phyloP scores from a whole-genome alignment of 169 alveolate genomes.

The Plasmodium vivax region DNA sequence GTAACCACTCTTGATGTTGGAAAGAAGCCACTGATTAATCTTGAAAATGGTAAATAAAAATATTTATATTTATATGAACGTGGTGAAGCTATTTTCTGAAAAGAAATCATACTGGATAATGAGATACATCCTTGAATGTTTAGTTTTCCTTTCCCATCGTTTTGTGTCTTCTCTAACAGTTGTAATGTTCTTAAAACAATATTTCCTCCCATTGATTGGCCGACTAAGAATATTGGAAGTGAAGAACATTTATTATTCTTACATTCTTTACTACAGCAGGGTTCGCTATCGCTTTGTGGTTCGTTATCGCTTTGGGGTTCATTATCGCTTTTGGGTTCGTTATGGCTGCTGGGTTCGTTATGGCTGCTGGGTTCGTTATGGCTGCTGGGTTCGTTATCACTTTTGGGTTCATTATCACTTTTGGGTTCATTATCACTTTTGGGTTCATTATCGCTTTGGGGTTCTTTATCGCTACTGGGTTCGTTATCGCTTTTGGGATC shows the following conservation, averaged over 20 bases:
- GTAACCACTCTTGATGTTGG: conserved; percentile 47
- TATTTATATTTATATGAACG: background rate
- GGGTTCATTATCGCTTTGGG: too few relatives aligned
- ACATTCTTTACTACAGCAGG: background rate
- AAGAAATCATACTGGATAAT: conserved; percentile 77
- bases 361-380: too few relatives aligned
- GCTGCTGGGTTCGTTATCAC: too few relatives aligned
- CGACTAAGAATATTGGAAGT: conserved; percentile 60
- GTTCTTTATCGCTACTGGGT: too few relatives aligned
- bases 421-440: too few relatives aligned
- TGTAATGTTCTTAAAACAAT: conserved; percentile 74
- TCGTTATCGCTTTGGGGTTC: background rate
- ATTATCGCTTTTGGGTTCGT: too few relatives aligned
- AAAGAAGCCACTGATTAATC: conserved; percentile 8
- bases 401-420: too few relatives aligned
- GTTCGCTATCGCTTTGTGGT: background rate
- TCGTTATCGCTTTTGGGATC: too few relatives aligned
- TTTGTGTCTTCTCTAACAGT: conserved; percentile 6
- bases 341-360: too few relatives aligned
- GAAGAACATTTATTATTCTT: background rate
- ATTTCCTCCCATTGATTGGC: conserved; percentile 82
- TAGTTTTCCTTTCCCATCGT: conserved; percentile 7
- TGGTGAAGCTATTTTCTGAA: conserved; percentile 17
- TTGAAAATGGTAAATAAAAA: conserved; percentile 38
- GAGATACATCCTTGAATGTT: conserved; percentile 78